Base-by-base conservation (phyloP, 371 early-diverging fungal genomes). In the Zychaea mexicana region DNA sequence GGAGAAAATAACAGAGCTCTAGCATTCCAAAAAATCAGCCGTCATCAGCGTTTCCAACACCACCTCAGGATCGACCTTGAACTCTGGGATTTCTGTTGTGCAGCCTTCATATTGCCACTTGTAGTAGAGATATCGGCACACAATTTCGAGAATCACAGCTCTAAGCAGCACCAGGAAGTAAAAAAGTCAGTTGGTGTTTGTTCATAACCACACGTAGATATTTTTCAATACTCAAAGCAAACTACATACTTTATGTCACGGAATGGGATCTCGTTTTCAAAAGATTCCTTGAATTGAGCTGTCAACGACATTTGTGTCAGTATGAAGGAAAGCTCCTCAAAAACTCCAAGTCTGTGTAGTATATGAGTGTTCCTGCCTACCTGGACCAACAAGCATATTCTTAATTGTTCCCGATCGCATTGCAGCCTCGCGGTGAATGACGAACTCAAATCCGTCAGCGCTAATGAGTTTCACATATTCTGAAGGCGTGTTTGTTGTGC, bases 31-130 rank as follows among this genome's bases (percentile, higher is more conserved):
- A 69, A 95, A 98, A 70, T 98, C 97, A 0, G 97, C 93, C 8
- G 96, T 96, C 95, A 96, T 95, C 33, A 98, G 73, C n/a, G 96
- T 83, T 67, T 98, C 97, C 61, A 96, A 72, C 0, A 94, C 93
- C 17, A 93, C 76, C 65, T 96, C 94, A 24, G 93, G 87, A 33
- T 96, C 98, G 52, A 98, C 91, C 24, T 79, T 79, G 70, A 97
- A 97, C 64, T 93, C 92, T 21, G 98, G 97, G 24, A 96, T 91
- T 52, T 93, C 91, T 22, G 83, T 87, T 8, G 81, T 77, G 13
- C 89, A 84, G 42, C 85, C 86, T 59, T 82, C 78, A 56, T 89
- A 88, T 46, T 88, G 81, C 70, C 83, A 80, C 68, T 91, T 94
- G 74, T 90, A 94, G 72, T 92, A 90, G 47, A 97, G 84, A 73